phyloP scores from a whole-genome alignment of 345 rosid genomes.

The Mercurialis annua region DNA sequence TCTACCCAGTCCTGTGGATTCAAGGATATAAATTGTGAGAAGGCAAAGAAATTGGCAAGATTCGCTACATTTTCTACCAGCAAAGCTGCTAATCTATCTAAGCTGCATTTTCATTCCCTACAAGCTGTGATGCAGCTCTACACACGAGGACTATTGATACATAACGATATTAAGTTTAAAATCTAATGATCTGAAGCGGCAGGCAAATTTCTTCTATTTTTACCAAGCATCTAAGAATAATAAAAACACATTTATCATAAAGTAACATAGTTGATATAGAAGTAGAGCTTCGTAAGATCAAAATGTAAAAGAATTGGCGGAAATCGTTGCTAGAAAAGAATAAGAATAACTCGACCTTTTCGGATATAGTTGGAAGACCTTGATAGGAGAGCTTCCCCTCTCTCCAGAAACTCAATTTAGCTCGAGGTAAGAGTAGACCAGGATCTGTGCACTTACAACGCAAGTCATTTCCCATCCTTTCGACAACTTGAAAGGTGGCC shows the following conservation, averaged over 20 bases:
- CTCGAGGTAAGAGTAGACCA: constrained; percentile 64
- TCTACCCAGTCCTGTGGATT: constrained; percentile 62
- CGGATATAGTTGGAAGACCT: constrained; percentile 51
- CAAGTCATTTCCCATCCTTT: constrained; percentile 53
- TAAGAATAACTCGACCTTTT: constrained; percentile 40
- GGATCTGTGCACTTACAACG: constrained; percentile 61
- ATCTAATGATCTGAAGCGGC: background rate
- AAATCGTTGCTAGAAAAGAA: background rate
- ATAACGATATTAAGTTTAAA: background rate
- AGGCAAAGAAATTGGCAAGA: background rate
- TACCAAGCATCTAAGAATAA: background rate
- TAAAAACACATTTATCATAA: background rate
- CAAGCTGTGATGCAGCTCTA: background rate
- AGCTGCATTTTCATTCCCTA: constrained; percentile 1
- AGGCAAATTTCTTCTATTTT: background rate
- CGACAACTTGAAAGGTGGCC: constrained; percentile 67
- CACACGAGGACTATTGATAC: background rate
- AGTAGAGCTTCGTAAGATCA: background rate
- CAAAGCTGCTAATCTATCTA: background rate
- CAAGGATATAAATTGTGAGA: background rate
- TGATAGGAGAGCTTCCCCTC: constrained; percentile 45
- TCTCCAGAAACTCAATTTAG: constrained; percentile 73
- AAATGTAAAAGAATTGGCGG: background rate
- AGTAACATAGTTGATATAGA: background rate
- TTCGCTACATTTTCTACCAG: background rate